A percentile compares a stretch with the other conserved stretches of the same genome.
These are phyloP conservation scores for Saxophila tyrrhenica DNA, from an alignment of 495 filamentous ascomycete species.

Conservation along the genomic window DNA sequence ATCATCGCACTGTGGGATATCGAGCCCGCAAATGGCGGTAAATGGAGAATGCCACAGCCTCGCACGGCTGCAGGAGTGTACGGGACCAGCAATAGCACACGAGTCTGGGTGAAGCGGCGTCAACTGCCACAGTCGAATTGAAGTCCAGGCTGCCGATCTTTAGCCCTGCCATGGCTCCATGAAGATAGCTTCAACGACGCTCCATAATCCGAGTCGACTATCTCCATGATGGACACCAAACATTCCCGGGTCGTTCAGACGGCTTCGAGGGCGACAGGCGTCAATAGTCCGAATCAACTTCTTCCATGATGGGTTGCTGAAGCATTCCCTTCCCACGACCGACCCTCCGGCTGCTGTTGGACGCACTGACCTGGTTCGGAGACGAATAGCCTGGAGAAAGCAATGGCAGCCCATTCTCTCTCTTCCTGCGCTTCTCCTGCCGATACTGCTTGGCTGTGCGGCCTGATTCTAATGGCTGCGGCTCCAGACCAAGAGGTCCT, in stretches of 20 bases:
- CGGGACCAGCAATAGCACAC: conserved; percentile 21
- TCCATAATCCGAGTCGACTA: too few species aligned
- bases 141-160: too few species aligned
- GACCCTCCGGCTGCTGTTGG: conserved; percentile 3
- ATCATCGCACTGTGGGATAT: conserved; percentile 33
- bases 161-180: too few species aligned
- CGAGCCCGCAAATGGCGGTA: conserved; percentile 21
- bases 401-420: conserved; percentile 3
- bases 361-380: conserved; percentile 2
- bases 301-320: conserved; percentile 19
- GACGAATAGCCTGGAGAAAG: conserved; percentile 3
- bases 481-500: conserved; percentile 6
- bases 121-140: not conserved
- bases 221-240: too few species aligned
- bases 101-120: conserved; percentile 25
- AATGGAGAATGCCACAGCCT: conserved; percentile 27
- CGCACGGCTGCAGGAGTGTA: conserved; percentile 22
- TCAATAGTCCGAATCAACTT: conserved; percentile 15
- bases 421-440: conserved; percentile 13
- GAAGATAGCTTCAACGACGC: too few species aligned
- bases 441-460: conserved; percentile 18
- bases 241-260: too few species aligned
- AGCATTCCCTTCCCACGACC: conserved; percentile 5
- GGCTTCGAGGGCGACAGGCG: not conserved
- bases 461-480: not conserved